Percentiles rank a stretch among this genome's conserved stretches.
Conservation (phyloP, 2,329 filamentous ascomycete genomes). For the Exophiala aquamarina region DNA sequence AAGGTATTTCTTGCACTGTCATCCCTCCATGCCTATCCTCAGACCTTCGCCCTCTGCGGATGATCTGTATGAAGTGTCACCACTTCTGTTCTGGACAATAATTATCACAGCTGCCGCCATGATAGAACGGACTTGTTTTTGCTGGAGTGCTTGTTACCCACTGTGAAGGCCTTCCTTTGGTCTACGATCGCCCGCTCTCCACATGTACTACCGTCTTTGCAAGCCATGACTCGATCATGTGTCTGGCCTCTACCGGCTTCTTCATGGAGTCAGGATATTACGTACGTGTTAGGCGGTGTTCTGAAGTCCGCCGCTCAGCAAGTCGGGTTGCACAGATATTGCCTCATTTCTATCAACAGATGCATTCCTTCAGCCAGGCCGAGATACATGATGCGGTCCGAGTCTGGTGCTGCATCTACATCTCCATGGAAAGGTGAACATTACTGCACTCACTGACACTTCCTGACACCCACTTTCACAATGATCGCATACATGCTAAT, state of each 20-base stretch:
- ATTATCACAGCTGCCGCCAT: slow-evolving; percentile 5
- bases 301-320: slow-evolving; percentile 22
- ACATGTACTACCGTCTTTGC: slow-evolving; percentile 1
- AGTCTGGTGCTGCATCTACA: slow-evolving; percentile 25
- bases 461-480: too few relatives aligned
- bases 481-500: background rate
- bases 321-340: slow-evolving; percentile 25
- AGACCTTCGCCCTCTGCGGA: too few relatives aligned
- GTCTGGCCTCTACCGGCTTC: slow-evolving; percentile 27
- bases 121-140: slow-evolving; percentile 2
- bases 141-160: background rate
- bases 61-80: background rate
- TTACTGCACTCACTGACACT: slow-evolving; percentile 4
- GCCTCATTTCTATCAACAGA: slow-evolving; percentile 24
- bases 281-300: slow-evolving; percentile 14
- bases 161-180: slow-evolving; percentile 5
- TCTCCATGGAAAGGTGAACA: slow-evolving; percentile 16
- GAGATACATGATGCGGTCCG: slow-evolving; percentile 19
- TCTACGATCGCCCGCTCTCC: slow-evolving; percentile 4
- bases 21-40: too few relatives aligned
- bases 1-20: too few relatives aligned
- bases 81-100: slow-evolving; percentile 8
- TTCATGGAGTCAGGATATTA: slow-evolving; percentile 20
- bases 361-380: slow-evolving; percentile 10
- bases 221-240: slow-evolving; percentile 22